Percentiles rank a stretch among this genome's conserved stretches.
Evolutionary conservation across 2,329 filamentous ascomycete genomes (phyloP).

Genomic region (Triangularia setosa): DNA sequence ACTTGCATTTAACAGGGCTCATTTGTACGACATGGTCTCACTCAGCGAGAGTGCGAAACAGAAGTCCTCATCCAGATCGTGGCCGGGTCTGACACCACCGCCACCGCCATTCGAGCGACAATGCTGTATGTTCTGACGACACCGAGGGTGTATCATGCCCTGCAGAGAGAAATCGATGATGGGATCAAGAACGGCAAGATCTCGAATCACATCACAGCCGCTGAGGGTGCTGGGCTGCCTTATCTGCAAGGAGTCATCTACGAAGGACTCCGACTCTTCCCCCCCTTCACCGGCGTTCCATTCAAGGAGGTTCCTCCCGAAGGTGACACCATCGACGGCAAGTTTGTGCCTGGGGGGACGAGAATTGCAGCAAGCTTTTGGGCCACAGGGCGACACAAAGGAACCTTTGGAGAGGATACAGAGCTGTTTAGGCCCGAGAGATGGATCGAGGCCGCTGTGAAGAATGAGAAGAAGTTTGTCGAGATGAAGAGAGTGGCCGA

Average conservation of each 20-base stretch:
- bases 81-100: constrained; percentile 31
- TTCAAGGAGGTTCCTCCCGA: constrained; percentile 29
- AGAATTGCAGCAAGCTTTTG: constrained; percentile 23
- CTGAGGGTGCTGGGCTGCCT: constrained; percentile 18
- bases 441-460: constrained; percentile 34
- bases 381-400: constrained; percentile 17
- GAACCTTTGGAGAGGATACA: constrained; percentile 36
- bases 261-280: constrained; percentile 24
- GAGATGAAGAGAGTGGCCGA: constrained; percentile 29
- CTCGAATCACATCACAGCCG: constrained; percentile 14
- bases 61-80: constrained; percentile 24
- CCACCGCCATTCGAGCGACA: constrained; percentile 27
- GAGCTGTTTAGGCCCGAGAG: constrained; percentile 43
- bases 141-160: constrained; percentile 23
- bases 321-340: constrained; percentile 30
- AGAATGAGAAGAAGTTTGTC: constrained; percentile 19
- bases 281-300: constrained; percentile 22
- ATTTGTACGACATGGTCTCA: constrained; percentile 23
- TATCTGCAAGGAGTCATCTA: constrained; percentile 28
- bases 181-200: constrained; percentile 12
- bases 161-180: constrained; percentile 23
- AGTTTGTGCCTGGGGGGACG: constrained; percentile 31
- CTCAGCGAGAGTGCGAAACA: constrained; percentile 16
- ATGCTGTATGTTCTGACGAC: constrained; percentile 28
- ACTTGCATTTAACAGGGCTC: constrained; percentile 8